These are phyloP conservation scores for Lactarius pseudohatsudake DNA, from an alignment of 768 basidiomycete genomes.

Conservation along the genomic window DNA sequence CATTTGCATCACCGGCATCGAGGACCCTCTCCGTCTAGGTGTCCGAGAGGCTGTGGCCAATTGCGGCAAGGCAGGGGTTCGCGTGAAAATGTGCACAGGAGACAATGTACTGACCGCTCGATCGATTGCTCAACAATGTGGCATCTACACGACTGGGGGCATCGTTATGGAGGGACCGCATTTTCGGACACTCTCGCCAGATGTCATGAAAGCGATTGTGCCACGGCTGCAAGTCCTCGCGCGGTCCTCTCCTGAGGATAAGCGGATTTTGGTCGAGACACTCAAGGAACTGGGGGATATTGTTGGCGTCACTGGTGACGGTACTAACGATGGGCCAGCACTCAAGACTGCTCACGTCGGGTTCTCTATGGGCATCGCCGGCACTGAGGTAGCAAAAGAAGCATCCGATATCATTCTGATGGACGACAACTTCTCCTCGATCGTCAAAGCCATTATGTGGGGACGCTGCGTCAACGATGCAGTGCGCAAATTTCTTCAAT, in stretches of 20 bases:
- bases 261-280: constrained; percentile 88
- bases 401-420: constrained; percentile 98
- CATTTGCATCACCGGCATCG: constrained; percentile 90
- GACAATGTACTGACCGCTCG: constrained; percentile 94
- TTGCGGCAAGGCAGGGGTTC: constrained; percentile 86
- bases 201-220: constrained; percentile 77
- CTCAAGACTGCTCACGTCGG: constrained; percentile 95
- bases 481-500: constrained; percentile 96
- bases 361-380: constrained; percentile 95
- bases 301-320: constrained; percentile 96
- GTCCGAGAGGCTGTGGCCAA: constrained; percentile 86
- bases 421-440: constrained; percentile 96
- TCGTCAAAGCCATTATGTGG: constrained; percentile 98
- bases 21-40: constrained; percentile 91
- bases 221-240: constrained; percentile 95
- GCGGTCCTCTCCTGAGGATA: constrained; percentile 96
- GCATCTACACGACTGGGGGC: constrained; percentile 91
- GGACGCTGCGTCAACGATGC: constrained; percentile 98
- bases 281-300: constrained; percentile 85
- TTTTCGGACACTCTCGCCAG: constrained; percentile 74
- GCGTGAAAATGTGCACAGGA: constrained; percentile 98
- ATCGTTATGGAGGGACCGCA: constrained; percentile 98
- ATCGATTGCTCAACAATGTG: constrained; percentile 96
- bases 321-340: constrained; percentile 96
- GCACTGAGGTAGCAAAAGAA: constrained; percentile 98